Base-by-base conservation (phyloP, 2,329 filamentous ascomycete species). In the Xylariaceae sp. region DNA sequence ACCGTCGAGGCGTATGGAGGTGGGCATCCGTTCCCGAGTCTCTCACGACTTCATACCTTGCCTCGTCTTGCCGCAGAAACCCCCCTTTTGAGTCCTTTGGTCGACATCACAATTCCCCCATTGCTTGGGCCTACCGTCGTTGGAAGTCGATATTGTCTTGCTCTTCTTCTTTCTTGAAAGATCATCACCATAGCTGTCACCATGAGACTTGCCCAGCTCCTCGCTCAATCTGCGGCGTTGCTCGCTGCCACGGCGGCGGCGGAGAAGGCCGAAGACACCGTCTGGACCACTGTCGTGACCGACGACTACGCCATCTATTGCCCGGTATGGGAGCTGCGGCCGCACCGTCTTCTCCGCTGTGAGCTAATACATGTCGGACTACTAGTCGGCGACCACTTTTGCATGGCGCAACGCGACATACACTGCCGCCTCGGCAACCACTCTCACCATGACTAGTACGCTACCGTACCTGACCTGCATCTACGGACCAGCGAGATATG, bases 361-460 rank as follows among this genome's bases (percentile, higher is more conserved):
- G 17, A n/a, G 13, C 19, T 6, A 26, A 30, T 38, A 25, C 42
- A 43, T 12, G 43, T 33, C 19, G 19, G 8, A 15, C n/a, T 25
- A 15, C 12, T 17, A 60, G 52, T 51, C 47, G 27, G 54, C 61
- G 11, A 61, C 58, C 32, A 58, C 65, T 19, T 56, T 61, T 37
- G 47, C 59, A 19, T 56, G 57, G 47, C 55, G 57, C 36, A 60
- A 60, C 38, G 52, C 58, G 33, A 68, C 66, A 31, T 65, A 64
- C 49, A 68, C 61, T 18, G 63, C 58, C 38, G 64, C 59, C 14
- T 41, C 52, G 40, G 52, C 57, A 18, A 64, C 60, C 21, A 64
- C 59, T 26, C 33, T 70, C 36, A 68, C 65, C 42, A 53, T 70
- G 43, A 65, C 60, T 33, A 63, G 63, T 67, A 50, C n/a, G n/a